Percentiles rank a stretch among this genome's conserved stretches.
These are phyloP conservation scores for Pulveroboletus sp. DNA, from an alignment of 768 basidiomycete species.

Conservation along the genomic window DNA sequence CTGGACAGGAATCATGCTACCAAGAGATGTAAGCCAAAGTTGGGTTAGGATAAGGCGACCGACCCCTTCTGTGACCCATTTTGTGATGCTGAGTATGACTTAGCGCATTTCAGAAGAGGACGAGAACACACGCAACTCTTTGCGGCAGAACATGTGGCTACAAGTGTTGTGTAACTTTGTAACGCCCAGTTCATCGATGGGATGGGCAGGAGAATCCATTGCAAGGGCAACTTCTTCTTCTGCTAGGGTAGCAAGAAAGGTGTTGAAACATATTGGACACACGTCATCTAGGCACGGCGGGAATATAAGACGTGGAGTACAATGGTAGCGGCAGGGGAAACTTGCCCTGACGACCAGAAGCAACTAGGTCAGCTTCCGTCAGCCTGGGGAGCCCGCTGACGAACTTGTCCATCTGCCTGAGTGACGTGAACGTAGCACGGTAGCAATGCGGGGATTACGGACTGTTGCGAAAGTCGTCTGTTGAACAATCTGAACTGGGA, in stretches of 20 bases:
- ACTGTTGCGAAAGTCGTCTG: conserved; percentile 28
- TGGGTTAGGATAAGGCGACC: conserved; percentile 20
- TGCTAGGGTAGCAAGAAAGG: conserved; percentile 64
- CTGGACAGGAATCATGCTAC: conserved; percentile 65
- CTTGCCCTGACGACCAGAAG: conserved; percentile 48
- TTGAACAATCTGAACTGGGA: conserved; percentile 29
- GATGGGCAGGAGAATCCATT: conserved; percentile 78
- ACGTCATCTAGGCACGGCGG: conserved; percentile 48
- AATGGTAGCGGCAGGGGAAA: neutral
- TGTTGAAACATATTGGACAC: conserved; percentile 75
- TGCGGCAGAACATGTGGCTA: conserved; percentile 76
- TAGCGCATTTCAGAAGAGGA: conserved; percentile 11
- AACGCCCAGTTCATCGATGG: conserved; percentile 67
- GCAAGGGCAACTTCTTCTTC: conserved; percentile 72
- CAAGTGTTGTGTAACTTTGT: conserved; percentile 56
- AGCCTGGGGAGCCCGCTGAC: conserved; percentile 47
- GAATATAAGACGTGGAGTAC: neutral
- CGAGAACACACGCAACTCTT: conserved; percentile 54
- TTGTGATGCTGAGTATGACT: conserved; percentile 50
- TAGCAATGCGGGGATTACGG: neutral
- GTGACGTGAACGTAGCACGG: conserved; percentile 7
- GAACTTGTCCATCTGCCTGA: conserved; percentile 38
- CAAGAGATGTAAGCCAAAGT: conserved; percentile 6
- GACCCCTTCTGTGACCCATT: conserved; percentile 62
- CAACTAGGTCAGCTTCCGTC: conserved; percentile 47